phyloP scores from a whole-genome alignment of 129 eudicot species.

The Gnaphalium uliginosum region DNA sequence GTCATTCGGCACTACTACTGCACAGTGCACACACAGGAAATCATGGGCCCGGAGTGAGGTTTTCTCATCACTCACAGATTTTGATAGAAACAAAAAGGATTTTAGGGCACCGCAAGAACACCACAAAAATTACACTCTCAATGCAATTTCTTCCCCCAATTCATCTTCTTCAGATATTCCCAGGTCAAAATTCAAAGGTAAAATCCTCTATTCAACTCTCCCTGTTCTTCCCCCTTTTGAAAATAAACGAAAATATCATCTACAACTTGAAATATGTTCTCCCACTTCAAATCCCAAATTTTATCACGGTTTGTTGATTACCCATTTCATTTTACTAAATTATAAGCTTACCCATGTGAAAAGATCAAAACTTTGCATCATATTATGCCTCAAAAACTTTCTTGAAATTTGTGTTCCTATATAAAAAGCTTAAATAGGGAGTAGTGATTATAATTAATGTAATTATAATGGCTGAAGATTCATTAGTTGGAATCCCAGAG shows the following conservation, averaged over 20 bases:
- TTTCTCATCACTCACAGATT: constrained; percentile 37
- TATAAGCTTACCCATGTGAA: constrained; percentile 15
- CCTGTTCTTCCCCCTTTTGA: background rate
- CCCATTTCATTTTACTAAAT: constrained; percentile 5
- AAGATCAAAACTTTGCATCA: constrained; percentile 11
- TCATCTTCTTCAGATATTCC: constrained; percentile 1
- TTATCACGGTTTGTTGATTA: background rate
- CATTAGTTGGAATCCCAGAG: constrained; percentile 28
- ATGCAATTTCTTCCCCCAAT: constrained; percentile 20
- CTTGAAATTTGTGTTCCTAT: constrained; percentile 6
- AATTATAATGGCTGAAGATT: constrained; percentile 44
- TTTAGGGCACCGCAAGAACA: constrained; percentile 42
- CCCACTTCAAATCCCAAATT: constrained; percentile 19
- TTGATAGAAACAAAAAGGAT: background rate
- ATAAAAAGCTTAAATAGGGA: background rate
- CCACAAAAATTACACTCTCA: constrained; percentile 1
- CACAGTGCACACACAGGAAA: background rate
- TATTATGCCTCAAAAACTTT: constrained; percentile 2
- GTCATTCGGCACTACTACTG: constrained; percentile 7
- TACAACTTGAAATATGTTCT: background rate
- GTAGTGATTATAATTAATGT: constrained; percentile 1
- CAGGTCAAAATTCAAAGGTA: constrained; percentile 27
- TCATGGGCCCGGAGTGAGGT: constrained; percentile 2
- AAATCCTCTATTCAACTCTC: constrained; percentile 19
- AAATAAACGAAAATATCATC: background rate